Percentiles rank a stretch among this genome's conserved stretches.
phyloP scores from a whole-genome alignment of 495 filamentous ascomycete genomes.

The Annulohypoxylon stygium region DNA sequence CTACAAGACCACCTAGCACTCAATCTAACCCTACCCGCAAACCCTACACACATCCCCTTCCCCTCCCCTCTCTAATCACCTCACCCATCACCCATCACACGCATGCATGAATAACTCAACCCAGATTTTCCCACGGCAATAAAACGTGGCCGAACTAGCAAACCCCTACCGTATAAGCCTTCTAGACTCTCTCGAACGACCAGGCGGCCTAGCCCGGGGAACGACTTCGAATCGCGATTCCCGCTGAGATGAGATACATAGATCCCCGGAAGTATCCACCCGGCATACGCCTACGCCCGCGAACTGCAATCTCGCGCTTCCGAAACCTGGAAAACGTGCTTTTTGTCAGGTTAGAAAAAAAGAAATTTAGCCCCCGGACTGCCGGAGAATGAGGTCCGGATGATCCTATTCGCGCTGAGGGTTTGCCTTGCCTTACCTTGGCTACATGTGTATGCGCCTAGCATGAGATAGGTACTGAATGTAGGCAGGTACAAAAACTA shows the following conservation, averaged over 20 bases:
- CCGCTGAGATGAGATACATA: too few relatives aligned
- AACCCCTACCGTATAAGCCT: neutral
- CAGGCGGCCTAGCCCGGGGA: too few relatives aligned
- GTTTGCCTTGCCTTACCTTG: neutral
- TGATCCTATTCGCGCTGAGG: neutral
- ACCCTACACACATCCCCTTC: too few relatives aligned
- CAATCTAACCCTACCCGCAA: neutral
- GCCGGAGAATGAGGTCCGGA: neutral
- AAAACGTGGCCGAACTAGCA: constrained; percentile 37
- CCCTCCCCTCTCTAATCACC: neutral
- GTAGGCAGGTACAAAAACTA: neutral
- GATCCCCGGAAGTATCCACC: too few relatives aligned
- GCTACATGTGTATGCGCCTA: neutral
- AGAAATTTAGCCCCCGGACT: neutral
- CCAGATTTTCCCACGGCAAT: constrained; percentile 5
- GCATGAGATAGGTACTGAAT: neutral
- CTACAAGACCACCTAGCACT: too few relatives aligned
- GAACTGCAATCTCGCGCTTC: neutral
- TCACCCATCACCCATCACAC: constrained; percentile 1
- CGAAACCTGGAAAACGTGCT: neutral
- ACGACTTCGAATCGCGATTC: too few relatives aligned
- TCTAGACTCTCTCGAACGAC: neutral
- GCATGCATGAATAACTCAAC: constrained; percentile 14
- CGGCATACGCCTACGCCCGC: neutral
- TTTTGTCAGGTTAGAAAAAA: neutral